Evolutionary conservation across 1,284 basidiomycete genomes (phyloP), one percentile per base, ranked within the genome.

Genomic region (Cystobasidium pallidum): DNA sequence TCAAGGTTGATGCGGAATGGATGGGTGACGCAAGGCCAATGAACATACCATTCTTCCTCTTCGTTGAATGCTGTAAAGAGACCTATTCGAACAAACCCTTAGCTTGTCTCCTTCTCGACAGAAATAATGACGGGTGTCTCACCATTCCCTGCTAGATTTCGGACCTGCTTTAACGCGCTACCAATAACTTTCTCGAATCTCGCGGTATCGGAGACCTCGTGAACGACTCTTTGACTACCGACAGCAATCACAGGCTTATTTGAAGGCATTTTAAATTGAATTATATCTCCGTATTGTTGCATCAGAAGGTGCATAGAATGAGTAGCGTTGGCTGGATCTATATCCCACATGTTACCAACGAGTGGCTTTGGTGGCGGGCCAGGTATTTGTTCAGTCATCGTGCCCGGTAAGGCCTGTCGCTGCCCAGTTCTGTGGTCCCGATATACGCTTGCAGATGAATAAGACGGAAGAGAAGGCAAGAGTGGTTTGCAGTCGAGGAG

Each of bases 141-240:
- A 54, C 58, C 58, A 45, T 61, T 45, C 11, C 58, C 58, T 15
- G 58, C 58, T 34, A 61, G 21, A 61, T 39, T 61, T 21, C 58
- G 26, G 30, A 61, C 41, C 34, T 61, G 26, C 58, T 61, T 39
- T 26, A 61, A 61, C 8, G 58, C 36, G 32, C 28, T 34, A 21
- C 34, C 41, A 34, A 61, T 34, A 11, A 45, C 13, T 34, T 61
- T 61, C 24, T 61, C 58, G 58, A 61, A 61, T 61, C 24, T 8
- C 21, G 26, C 36, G 13, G 34, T 45, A 26, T 61, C 41, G 10
- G 24, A 61, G 7, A 61, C 36, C 39, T 45, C 58, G n/a, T 61
- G 58, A 21, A 45, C 58, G 39, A 28, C 8, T n/a, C 19, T 32
- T 54, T 54, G 51, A 11, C 26, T 28, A 4, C 51, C 51, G 3